Conservation (phyloP, 2,329 filamentous ascomycete species). For the Nannizziopsis arthrosporioides region DNA sequence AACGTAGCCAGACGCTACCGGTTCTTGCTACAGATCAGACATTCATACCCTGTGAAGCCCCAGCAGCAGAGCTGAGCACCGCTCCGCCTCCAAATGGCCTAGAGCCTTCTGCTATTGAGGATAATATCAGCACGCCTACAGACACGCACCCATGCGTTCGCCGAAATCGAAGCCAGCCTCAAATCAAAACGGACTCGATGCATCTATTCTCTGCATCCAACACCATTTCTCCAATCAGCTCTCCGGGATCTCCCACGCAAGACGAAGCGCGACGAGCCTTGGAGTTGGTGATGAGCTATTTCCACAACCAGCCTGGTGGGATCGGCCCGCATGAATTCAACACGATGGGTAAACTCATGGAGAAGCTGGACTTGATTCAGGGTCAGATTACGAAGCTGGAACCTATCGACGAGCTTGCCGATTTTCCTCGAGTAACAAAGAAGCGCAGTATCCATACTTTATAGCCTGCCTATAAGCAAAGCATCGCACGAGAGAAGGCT, state of each 20-base stretch:
- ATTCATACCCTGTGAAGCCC: slow-evolving; percentile 41
- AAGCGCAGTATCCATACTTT: slow-evolving; percentile 38
- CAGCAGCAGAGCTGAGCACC: slow-evolving; percentile 27
- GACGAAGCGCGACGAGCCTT: slow-evolving; percentile 77
- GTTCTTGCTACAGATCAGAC: slow-evolving; percentile 44
- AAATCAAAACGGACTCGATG: slow-evolving; percentile 30
- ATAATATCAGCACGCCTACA: slow-evolving; percentile 26
- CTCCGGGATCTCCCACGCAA: slow-evolving; percentile 59
- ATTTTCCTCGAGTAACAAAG: slow-evolving; percentile 33
- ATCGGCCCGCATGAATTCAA: slow-evolving; percentile 69
- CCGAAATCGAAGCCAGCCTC: slow-evolving; percentile 35
- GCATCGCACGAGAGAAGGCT: too few relatives aligned
- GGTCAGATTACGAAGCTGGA: slow-evolving; percentile 30
- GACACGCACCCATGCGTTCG: slow-evolving; percentile 28
- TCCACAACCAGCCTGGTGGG: slow-evolving; percentile 57
- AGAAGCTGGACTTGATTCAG: slow-evolving; percentile 59
- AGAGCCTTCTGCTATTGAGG: slow-evolving; percentile 41
- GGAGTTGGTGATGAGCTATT: slow-evolving; percentile 69
- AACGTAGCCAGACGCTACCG: slow-evolving; percentile 80
- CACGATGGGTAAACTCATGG: slow-evolving; percentile 67
- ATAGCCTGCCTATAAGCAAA: slow-evolving; percentile 2
- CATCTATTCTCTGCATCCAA: slow-evolving; percentile 32
- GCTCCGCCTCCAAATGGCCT: slow-evolving; percentile 27
- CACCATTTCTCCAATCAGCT: slow-evolving; percentile 39
- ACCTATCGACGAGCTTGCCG: slow-evolving; percentile 34